These are phyloP conservation scores for Citrullus mucosospermus DNA, from an alignment of 306 rosid species.

Conservation along the genomic window DNA sequence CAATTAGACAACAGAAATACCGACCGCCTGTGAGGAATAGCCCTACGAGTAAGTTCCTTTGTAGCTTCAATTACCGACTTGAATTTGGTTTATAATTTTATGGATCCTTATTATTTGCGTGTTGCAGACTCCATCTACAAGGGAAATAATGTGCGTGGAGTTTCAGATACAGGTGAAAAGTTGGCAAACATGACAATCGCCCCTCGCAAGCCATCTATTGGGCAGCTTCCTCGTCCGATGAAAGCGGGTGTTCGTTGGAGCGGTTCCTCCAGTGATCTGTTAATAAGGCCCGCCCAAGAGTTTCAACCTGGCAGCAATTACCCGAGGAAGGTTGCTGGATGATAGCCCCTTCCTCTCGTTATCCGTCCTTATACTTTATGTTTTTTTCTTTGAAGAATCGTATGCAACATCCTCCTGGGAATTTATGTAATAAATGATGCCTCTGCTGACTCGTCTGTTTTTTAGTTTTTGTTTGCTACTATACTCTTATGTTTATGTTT, in stretches of 20 bases:
- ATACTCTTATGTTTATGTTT: background rate
- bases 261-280: constrained; percentile 49
- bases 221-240: constrained; percentile 54
- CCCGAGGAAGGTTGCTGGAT: constrained; percentile 68
- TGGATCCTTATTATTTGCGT: background rate
- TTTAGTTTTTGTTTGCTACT: background rate
- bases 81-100: background rate
- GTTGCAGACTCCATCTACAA: constrained; percentile 42
- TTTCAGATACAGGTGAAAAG: constrained; percentile 65
- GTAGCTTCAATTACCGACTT: background rate
- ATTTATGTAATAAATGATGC: background rate
- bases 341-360: background rate
- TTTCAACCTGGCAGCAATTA: constrained; percentile 45
- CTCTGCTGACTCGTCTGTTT: background rate
- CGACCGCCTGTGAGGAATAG: constrained; percentile 64
- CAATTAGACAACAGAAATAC: constrained; percentile 41
- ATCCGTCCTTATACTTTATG: too few relatives aligned
- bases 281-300: constrained; percentile 42
- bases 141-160: constrained; percentile 42
- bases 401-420: background rate
- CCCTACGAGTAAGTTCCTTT: constrained; percentile 37
- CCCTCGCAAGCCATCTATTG: constrained; percentile 34
- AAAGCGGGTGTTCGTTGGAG: constrained; percentile 80
- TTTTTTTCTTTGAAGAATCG: background rate
- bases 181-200: constrained; percentile 54